phyloP scores from a whole-genome alignment of 2,329 filamentous ascomycete genomes.

The Xylariaceae sp. region DNA sequence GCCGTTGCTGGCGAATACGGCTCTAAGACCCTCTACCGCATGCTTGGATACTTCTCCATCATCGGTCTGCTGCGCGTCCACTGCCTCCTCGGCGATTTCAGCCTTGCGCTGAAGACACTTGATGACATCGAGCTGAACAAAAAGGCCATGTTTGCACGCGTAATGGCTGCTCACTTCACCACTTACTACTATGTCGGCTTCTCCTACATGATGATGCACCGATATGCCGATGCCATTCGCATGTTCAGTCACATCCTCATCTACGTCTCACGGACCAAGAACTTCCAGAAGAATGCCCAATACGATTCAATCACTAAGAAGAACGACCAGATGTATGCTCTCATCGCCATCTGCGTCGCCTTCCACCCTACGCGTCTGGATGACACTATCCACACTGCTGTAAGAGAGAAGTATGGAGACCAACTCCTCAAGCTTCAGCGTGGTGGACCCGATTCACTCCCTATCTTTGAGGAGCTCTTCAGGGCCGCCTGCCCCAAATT shows the following conservation, averaged over 20 bases:
- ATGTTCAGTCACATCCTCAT: conserved; percentile 99
- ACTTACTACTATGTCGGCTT: conserved; percentile 99
- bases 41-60: conserved; percentile 99
- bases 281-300: conserved; percentile 98
- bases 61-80: conserved; percentile 95
- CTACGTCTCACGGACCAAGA: conserved; percentile 98
- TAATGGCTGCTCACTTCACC: conserved; percentile 99
- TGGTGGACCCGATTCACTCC: conserved; percentile 89
- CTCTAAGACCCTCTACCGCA: conserved; percentile 88
- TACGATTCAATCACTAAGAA: conserved; percentile 99
- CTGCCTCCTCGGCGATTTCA: conserved; percentile 95
- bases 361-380: conserved; percentile 96
- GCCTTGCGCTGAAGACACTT: conserved; percentile 94
- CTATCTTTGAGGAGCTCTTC: conserved; percentile 98
- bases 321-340: conserved; percentile 99
- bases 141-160: conserved; percentile 99
- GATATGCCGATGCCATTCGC: conserved; percentile 97
- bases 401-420: conserved; percentile 98
- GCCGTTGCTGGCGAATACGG: conserved; percentile 93
- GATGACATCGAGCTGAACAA: conserved; percentile 99
- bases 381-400: conserved; percentile 96
- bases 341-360: conserved; percentile 97
- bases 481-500: conserved; percentile 97
- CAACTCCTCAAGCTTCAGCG: conserved; percentile 96
- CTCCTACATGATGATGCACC: conserved; percentile 99